Base-by-base conservation (phyloP, 441 rosid genomes). In the Raphanus hybrid region DNA sequence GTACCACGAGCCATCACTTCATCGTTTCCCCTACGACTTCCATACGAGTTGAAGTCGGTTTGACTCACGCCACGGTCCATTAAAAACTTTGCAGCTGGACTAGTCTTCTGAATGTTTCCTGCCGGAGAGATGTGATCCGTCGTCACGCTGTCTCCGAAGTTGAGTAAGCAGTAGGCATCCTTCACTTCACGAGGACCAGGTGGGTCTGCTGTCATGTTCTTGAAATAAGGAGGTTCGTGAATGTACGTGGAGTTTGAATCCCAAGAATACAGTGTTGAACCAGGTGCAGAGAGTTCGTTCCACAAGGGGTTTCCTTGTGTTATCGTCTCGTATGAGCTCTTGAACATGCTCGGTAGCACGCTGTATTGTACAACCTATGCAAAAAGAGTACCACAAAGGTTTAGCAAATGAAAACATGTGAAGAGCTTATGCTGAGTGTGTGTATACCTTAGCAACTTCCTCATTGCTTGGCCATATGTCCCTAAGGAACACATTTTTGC, bases 41-140 rank as follows among this genome's bases (percentile, higher is more conserved):
- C 93, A 27, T 87, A 87, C 23, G 93, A 87, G 75, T 89, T 89
- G 81, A 87, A 89, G 79, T 87, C 83, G n/a, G 80, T 74, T 14
- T 5, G 50, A 48, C 70, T 75, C 39, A 86, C 90, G 64, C 91
- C 89, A 20, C 77, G 90, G 15, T 89, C 86, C 67, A 84, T 64
- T 8, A 87, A 80, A 78, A 77, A 87, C 85, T 82, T 86, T 0
- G 93, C 90, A 70, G 91, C 91, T 3, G 91, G 87, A 81, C 91
- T 89, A 52, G 67, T 84, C 76, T 85, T 84, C 70, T 88, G 86
- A 77, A 90, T 88, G 32, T 83, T 87, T 11, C 92, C 94, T 0
- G 92, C 89, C 1, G 88, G 94, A 74, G 91, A 87, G 80, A 90
- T 87, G 78, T 86, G 94, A 60, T 90, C 91, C 34, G 34, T 86